phyloP scores from a whole-genome alignment of 2,329 filamentous ascomycete genomes.

The Xylariaceae sp. region DNA sequence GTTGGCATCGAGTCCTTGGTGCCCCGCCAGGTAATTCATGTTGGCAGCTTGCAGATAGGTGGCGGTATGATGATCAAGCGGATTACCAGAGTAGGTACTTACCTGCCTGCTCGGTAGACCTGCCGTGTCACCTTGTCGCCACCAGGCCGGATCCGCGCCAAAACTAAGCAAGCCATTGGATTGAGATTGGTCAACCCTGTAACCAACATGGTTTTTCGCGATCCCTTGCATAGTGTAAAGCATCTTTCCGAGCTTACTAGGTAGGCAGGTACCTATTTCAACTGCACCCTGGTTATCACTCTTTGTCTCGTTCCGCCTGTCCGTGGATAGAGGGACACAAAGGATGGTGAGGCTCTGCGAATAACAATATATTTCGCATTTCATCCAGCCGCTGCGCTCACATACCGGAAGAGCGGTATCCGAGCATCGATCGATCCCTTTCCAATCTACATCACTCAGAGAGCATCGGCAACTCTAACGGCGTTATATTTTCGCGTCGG shows the following conservation, averaged over 20 bases:
- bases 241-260: too few species aligned
- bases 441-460: neutral
- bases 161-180: conserved; percentile 7
- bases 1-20: too few species aligned
- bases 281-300: neutral
- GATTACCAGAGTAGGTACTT: neutral
- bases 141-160: conserved; percentile 7
- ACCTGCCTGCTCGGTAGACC: too few species aligned
- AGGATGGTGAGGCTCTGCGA: neutral
- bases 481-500: neutral
- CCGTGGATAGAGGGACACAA: neutral
- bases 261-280: neutral
- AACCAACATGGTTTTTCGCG: neutral
- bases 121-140: conserved; percentile 9
- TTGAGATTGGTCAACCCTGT: conserved; percentile 7
- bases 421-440: neutral
- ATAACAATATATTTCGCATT: neutral
- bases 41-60: too few species aligned
- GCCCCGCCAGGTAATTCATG: too few species aligned
- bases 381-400: neutral
- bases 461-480: neutral
- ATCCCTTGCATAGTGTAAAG: neutral
- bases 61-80: neutral
- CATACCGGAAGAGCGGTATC: neutral
- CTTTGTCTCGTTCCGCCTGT: neutral